Evolutionary conservation across 2,329 filamentous ascomycete species (phyloP).

Genomic region (Ophiostoma australiae): DNA sequence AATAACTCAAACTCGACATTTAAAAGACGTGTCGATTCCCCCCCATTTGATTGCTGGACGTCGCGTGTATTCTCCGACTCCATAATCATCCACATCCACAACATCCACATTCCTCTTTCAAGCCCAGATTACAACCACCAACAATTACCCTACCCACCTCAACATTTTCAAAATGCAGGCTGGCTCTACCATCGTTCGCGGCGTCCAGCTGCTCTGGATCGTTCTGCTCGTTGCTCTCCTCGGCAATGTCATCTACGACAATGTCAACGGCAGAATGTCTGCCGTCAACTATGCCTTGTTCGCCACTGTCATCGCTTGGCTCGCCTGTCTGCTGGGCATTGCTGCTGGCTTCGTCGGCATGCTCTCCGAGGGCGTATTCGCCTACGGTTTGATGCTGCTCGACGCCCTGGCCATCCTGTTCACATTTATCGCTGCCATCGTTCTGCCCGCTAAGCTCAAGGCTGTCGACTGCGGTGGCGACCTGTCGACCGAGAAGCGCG

Average conservation of each 20-base stretch:
- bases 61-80: not conserved
- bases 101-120: not conserved
- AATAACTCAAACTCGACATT: not conserved
- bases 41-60: not conserved
- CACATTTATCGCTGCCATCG: constrained; percentile 65
- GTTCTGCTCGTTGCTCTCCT: constrained; percentile 52
- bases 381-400: constrained; percentile 49
- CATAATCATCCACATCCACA: constrained; percentile 5
- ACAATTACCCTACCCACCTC: constrained; percentile 12
- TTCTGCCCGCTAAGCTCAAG: constrained; percentile 64
- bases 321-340: constrained; percentile 60
- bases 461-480: constrained; percentile 61
- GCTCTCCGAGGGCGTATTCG: constrained; percentile 40
- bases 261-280: constrained; percentile 42
- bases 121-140: not conserved
- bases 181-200: constrained; percentile 38
- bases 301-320: constrained; percentile 60
- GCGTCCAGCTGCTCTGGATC: constrained; percentile 47
- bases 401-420: constrained; percentile 61
- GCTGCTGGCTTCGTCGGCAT: constrained; percentile 49
- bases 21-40: not conserved
- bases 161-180: constrained; percentile 35
- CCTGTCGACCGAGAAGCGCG: constrained; percentile 33
- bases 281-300: constrained; percentile 65
- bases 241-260: constrained; percentile 53